Evolutionary conservation across 768 basidiomycete genomes (phyloP).

Genomic region (Epithele typhae): DNA sequence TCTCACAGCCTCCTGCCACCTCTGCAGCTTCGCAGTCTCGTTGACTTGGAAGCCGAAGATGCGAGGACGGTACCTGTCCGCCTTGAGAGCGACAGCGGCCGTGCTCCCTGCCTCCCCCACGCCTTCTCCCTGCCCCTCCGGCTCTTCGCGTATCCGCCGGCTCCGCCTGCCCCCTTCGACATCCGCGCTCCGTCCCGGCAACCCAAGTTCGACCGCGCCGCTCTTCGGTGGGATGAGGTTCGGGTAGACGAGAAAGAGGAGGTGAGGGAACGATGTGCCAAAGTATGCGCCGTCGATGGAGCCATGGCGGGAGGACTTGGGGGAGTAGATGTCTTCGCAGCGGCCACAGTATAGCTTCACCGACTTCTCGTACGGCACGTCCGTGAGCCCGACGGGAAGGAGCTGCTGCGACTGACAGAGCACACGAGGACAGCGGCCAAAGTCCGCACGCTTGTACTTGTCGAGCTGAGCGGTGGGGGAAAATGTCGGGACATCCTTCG

Average conservation of each 20-base stretch:
- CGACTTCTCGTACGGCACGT: slow-evolving; percentile 97
- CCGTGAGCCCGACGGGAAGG: slow-evolving; percentile 93
- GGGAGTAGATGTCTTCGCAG: slow-evolving; percentile 98
- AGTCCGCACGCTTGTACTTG: slow-evolving; percentile 98
- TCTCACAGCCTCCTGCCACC: slow-evolving; percentile 93
- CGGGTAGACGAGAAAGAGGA: slow-evolving; percentile 96
- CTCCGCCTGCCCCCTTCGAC: slow-evolving; percentile 27
- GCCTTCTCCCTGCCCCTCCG: slow-evolving; percentile 43
- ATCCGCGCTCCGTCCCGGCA: slow-evolving; percentile 22
- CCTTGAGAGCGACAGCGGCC: slow-evolving; percentile 78
- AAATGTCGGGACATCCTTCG: background rate
- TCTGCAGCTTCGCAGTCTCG: slow-evolving; percentile 87
- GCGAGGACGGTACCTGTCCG: slow-evolving; percentile 86
- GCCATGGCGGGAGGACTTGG: slow-evolving; percentile 95
- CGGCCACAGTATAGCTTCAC: slow-evolving; percentile 98
- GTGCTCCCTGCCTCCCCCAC: slow-evolving; percentile 73
- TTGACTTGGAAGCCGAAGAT: slow-evolving; percentile 98
- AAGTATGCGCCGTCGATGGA: slow-evolving; percentile 99
- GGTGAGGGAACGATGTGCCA: slow-evolving; percentile 95
- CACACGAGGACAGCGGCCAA: slow-evolving; percentile 97
- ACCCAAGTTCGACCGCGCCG: slow-evolving; percentile 39
- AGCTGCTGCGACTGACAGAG: slow-evolving; percentile 93
- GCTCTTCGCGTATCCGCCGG: slow-evolving; percentile 42
- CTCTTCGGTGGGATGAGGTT: slow-evolving; percentile 84
- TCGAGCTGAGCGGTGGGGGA: slow-evolving; percentile 56